A percentile compares a stretch with the other conserved stretches of the same genome.
Conservation (phyloP, 73 alveolate genomes). For the Urostyla sp. region DNA sequence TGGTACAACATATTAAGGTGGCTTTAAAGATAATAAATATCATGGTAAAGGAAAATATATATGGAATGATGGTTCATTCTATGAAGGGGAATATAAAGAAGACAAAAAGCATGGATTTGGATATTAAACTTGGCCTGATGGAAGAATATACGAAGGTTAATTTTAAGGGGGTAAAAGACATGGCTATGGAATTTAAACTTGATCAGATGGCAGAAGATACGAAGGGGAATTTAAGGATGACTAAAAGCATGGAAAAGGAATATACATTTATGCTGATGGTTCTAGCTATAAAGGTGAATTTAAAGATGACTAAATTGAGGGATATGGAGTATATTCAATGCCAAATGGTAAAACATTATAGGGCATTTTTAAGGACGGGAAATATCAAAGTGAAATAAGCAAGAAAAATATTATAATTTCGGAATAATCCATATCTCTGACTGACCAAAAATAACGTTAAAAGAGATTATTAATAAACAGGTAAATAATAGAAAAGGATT, state of each 20-base stretch:
- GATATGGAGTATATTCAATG: slow-evolving; percentile 72
- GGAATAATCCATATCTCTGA: no score
- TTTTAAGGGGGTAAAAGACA: slow-evolving; percentile 39
- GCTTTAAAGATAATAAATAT: neutral
- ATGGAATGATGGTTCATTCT: slow-evolving; percentile 14
- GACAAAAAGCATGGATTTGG: slow-evolving; percentile 27
- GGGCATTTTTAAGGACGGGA: no score
- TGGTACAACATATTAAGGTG: slow-evolving; percentile 25
- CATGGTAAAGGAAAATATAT: slow-evolving; percentile 6
- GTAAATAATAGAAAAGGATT: no score
- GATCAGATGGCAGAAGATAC: slow-evolving; percentile 45
- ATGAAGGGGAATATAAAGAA: slow-evolving; percentile 9
- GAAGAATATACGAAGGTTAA: slow-evolving; percentile 18
- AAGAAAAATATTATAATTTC: no score
- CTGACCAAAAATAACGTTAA: no score
- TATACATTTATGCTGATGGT: slow-evolving; percentile 61
- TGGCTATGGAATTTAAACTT: slow-evolving; percentile 68
- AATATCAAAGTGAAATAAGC: slow-evolving; percentile 44
- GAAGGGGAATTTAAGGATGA: slow-evolving; percentile 51
- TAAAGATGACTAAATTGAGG: slow-evolving; percentile 74
- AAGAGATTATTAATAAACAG: no score
- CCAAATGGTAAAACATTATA: no score
- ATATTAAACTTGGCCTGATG: slow-evolving; percentile 18
- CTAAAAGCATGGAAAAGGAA: slow-evolving; percentile 68
- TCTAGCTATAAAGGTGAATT: slow-evolving; percentile 67